Evolutionary conservation across 495 filamentous ascomycete species (phyloP).

Genomic region (Thermochaetoides thermophila): DNA sequence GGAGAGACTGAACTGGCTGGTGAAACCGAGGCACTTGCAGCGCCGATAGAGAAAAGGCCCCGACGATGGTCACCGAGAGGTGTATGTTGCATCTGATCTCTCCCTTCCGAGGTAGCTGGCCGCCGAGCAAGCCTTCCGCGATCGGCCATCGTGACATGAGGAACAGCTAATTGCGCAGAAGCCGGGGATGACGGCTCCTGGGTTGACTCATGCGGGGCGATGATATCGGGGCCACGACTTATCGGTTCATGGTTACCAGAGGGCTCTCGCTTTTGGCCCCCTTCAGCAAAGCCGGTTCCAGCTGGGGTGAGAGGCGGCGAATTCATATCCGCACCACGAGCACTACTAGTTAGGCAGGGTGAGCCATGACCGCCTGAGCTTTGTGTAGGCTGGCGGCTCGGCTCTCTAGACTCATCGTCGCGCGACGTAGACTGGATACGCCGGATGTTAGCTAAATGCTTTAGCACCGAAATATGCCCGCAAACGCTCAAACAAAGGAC

Average conservation of each 20-base stretch:
- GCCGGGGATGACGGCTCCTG: conserved; percentile 24
- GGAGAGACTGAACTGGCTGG: conserved; percentile 47
- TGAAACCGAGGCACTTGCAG: conserved; percentile 42
- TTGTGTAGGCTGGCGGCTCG: conserved; percentile 21
- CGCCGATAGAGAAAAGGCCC: conserved; percentile 60
- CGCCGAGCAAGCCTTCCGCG: conserved; percentile 18
- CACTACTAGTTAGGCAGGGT: conserved; percentile 27
- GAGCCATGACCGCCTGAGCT: conserved; percentile 27
- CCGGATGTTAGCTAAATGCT: too few species aligned
- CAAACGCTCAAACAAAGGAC: background rate
- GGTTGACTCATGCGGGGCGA: conserved; percentile 42
- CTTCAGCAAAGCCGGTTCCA: conserved; percentile 37
- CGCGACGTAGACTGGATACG: conserved; percentile 27
- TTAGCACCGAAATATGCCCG: too few species aligned
- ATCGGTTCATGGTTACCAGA: conserved; percentile 16
- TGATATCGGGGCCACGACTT: conserved; percentile 37
- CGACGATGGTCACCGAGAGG: conserved; percentile 36
- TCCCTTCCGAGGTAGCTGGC: conserved; percentile 26
- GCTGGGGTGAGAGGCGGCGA: conserved; percentile 85
- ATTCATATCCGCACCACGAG: conserved; percentile 47
- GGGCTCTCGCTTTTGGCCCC: conserved; percentile 14
- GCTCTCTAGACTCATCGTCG: conserved; percentile 24
- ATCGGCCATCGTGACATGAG: conserved; percentile 7
- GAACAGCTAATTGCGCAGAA: conserved; percentile 9
- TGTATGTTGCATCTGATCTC: conserved; percentile 16